Percentiles rank a stretch among this genome's conserved stretches.
Conservation (phyloP, 1,284 basidiomycete genomes). For the Fomitopsis betulina region DNA sequence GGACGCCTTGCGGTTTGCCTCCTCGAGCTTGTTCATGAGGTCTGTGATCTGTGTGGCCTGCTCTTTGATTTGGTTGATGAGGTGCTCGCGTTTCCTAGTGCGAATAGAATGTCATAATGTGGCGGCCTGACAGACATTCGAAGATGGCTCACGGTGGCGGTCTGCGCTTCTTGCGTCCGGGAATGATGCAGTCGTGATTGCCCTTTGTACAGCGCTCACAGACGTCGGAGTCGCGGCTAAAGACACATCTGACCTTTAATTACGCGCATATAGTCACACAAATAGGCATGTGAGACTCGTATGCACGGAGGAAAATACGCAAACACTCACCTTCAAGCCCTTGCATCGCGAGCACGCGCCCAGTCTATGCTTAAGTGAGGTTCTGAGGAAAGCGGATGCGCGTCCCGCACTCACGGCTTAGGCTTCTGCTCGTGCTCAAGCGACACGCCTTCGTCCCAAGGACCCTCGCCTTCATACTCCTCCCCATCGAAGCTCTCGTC, state of each 20-base stretch:
- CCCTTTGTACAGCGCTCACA: conserved; percentile 68
- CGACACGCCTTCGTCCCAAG: conserved; percentile 23
- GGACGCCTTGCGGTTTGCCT: conserved; percentile 23
- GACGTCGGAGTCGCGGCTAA: conserved; percentile 58
- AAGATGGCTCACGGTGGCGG: conserved; percentile 59
- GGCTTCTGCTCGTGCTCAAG: conserved; percentile 28
- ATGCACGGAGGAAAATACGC: neutral
- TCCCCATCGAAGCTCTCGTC: conserved; percentile 38
- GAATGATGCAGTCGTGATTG: conserved; percentile 67
- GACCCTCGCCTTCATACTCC: conserved; percentile 12
- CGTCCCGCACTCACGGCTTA: conserved; percentile 39
- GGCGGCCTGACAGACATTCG: neutral
- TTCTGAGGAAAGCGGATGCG: conserved; percentile 4
- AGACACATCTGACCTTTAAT: conserved; percentile 62
- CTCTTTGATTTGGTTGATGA: conserved; percentile 66
- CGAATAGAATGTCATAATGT: too few relatives aligned
- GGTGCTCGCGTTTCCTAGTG: conserved; percentile 64
- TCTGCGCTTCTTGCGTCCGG: conserved; percentile 69
- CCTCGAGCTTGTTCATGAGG: conserved; percentile 62
- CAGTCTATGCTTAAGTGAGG: conserved; percentile 15
- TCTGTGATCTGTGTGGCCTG: conserved; percentile 67
- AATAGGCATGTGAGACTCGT: neutral
- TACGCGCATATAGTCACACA: neutral
- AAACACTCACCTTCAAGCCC: conserved; percentile 50
- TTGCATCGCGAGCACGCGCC: conserved; percentile 73